Evolutionary conservation across 2,329 filamentous ascomycete genomes (phyloP).

Genomic region (Apiospora sp.): DNA sequence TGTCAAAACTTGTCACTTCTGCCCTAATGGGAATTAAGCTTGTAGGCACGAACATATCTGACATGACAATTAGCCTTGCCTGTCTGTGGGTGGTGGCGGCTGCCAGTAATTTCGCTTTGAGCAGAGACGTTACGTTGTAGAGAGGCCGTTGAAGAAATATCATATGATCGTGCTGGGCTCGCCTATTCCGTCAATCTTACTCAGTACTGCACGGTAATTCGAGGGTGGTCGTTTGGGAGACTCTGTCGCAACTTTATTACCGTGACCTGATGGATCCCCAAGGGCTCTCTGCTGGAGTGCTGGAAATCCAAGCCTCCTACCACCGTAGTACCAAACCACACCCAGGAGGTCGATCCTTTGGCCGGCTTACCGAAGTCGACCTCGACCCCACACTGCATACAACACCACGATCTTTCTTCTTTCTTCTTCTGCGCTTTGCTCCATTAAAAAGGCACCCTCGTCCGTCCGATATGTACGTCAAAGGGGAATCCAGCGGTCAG

Average conservation of each 20-base stretch:
- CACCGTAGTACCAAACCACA: neutral
- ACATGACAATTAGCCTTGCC: neutral
- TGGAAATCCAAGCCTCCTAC: neutral
- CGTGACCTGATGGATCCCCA: neutral
- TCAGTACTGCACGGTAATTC: neutral
- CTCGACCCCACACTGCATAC: neutral
- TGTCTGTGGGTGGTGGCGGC: neutral
- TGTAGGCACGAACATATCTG: slow-evolving; percentile 3
- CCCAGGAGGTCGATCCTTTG: neutral
- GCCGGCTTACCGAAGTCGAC: slow-evolving; percentile 15
- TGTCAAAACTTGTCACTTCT: neutral
- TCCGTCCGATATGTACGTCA: slow-evolving; percentile 8
- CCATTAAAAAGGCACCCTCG: slow-evolving; percentile 6
- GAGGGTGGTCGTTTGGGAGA: neutral
- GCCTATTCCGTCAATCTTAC: neutral
- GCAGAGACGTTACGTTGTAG: neutral
- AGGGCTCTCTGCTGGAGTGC: neutral
- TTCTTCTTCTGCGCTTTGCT: neutral
- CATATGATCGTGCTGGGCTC: neutral
- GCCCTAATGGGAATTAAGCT: neutral
- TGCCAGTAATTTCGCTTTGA: neutral
- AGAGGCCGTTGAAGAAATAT: neutral
- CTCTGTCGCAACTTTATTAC: slow-evolving; percentile 15
- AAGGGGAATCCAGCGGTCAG: slow-evolving; percentile 21
- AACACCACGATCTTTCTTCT: neutral